Percentiles rank a stretch among this genome's conserved stretches.
phyloP scores from a whole-genome alignment of 129 eudicot species.

The Artemisia annua region DNA sequence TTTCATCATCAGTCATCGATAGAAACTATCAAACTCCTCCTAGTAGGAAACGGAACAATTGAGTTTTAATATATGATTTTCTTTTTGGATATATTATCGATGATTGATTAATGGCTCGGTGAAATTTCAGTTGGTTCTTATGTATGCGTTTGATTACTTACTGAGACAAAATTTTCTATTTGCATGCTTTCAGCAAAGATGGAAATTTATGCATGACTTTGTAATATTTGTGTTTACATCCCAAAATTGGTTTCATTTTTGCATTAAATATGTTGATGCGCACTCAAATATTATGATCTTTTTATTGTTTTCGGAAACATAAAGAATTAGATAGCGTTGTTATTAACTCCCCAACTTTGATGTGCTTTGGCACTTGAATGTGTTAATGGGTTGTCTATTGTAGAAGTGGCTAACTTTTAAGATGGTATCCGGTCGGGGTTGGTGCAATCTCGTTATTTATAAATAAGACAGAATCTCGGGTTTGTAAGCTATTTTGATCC shows the following conservation, averaged over 20 bases:
- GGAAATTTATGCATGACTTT: background rate
- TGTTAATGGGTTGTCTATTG: too few species aligned
- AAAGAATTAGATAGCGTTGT: background rate
- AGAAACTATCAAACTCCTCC: slow-evolving; percentile 15
- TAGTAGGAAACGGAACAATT: background rate
- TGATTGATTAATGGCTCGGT: background rate
- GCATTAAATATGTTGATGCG: background rate
- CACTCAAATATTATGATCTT: background rate
- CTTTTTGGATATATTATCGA: background rate
- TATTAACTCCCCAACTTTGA: background rate
- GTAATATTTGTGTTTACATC: background rate
- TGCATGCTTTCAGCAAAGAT: background rate
- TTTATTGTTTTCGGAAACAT: background rate
- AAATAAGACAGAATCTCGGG: too few species aligned
- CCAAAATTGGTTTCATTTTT: background rate
- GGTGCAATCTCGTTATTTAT: too few species aligned
- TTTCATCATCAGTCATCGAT: background rate
- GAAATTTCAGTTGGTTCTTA: slow-evolving; percentile 2
- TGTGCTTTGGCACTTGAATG: background rate
- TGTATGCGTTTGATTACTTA: slow-evolving; percentile 8
- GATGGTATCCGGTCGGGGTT: too few species aligned
- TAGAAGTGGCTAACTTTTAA: too few species aligned
- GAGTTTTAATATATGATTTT: background rate
- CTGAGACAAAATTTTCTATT: background rate
- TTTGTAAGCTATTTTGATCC: too few species aligned